Percentiles rank a stretch among this genome's conserved stretches.
These are phyloP conservation scores for Phtheirospermum japonicum DNA, from an alignment of 257 asterid genomes.

Conservation along the genomic window DNA sequence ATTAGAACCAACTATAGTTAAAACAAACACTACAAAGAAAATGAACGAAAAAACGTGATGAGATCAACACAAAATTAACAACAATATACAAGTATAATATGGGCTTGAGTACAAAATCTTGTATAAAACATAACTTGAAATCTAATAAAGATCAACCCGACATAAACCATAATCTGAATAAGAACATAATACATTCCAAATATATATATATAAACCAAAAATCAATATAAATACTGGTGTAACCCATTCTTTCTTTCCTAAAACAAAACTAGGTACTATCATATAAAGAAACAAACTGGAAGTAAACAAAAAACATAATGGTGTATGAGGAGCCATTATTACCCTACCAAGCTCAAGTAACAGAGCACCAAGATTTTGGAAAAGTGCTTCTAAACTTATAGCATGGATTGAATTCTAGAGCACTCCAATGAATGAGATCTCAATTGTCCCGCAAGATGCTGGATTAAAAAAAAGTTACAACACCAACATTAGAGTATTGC, in stretches of 20 bases:
- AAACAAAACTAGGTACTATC: background rate
- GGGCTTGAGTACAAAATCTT: too few relatives aligned
- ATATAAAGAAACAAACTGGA: slow-evolving; percentile 13
- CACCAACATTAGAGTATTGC: slow-evolving; percentile 8
- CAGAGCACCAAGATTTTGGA: slow-evolving; percentile 76
- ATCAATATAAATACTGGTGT: too few relatives aligned
- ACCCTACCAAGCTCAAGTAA: slow-evolving; percentile 97
- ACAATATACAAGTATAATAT: too few relatives aligned
- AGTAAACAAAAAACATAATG: slow-evolving; percentile 49
- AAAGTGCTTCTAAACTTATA: slow-evolving; percentile 65
- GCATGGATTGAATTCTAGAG: slow-evolving; percentile 72
- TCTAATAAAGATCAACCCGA: too few relatives aligned
- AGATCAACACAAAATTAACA: too few relatives aligned
- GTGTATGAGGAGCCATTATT: slow-evolving; percentile 76
- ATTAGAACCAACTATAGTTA: too few relatives aligned
- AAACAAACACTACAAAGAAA: too few relatives aligned
- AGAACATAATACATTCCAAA: too few relatives aligned
- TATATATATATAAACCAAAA: too few relatives aligned
- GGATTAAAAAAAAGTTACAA: slow-evolving; percentile 30
- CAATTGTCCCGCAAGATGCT: slow-evolving; percentile 77
- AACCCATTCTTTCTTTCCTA: background rate
- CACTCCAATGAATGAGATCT: slow-evolving; percentile 66
- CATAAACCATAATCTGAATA: too few relatives aligned
- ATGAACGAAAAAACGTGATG: too few relatives aligned
- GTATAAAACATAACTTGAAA: too few relatives aligned